A percentile compares a stretch with the other conserved stretches of the same genome.
Evolutionary conservation across 768 basidiomycete genomes (phyloP).

Genomic region (Lactarius trivialis): DNA sequence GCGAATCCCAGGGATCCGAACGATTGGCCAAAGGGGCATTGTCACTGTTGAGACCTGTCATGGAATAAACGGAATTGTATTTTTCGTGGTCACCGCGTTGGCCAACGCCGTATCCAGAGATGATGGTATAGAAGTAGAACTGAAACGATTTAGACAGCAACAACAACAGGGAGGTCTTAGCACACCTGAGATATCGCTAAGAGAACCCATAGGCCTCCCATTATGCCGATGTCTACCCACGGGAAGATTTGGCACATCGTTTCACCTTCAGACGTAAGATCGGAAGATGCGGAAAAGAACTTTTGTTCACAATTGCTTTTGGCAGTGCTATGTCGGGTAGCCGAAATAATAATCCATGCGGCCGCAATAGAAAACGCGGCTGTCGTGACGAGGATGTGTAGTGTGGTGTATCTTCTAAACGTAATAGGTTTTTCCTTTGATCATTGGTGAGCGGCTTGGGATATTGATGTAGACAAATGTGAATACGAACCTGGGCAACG

Average conservation of each 20-base stretch:
- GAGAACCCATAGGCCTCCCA: conserved; percentile 83
- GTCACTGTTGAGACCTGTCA: conserved; percentile 47
- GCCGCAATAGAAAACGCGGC: conserved; percentile 71
- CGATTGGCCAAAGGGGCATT: conserved; percentile 63
- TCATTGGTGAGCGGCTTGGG: background rate
- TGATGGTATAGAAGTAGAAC: conserved; percentile 43
- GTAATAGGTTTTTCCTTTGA: conserved; percentile 57
- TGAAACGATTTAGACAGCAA: conserved; percentile 33
- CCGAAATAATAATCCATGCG: conserved; percentile 78
- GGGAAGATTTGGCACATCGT: conserved; percentile 85
- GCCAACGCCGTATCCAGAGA: conserved; percentile 58
- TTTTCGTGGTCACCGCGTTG: conserved; percentile 79
- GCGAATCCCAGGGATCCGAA: conserved; percentile 63
- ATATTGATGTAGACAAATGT: background rate
- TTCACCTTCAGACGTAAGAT: conserved; percentile 45
- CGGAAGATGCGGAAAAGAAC: conserved; percentile 43
- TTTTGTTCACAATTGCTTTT: conserved; percentile 53
- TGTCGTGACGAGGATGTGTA: conserved; percentile 50
- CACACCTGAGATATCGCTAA: conserved; percentile 72
- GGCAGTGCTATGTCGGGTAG: conserved; percentile 66
- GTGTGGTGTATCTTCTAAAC: conserved; percentile 61
- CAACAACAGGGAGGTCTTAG: conserved; percentile 17
- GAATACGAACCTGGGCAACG: conserved; percentile 57
- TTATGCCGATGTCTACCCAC: conserved; percentile 88
- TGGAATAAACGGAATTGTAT: conserved; percentile 67